Base-by-base conservation (phyloP, 345 rosid genomes). In the Orychophragmus violaceus region DNA sequence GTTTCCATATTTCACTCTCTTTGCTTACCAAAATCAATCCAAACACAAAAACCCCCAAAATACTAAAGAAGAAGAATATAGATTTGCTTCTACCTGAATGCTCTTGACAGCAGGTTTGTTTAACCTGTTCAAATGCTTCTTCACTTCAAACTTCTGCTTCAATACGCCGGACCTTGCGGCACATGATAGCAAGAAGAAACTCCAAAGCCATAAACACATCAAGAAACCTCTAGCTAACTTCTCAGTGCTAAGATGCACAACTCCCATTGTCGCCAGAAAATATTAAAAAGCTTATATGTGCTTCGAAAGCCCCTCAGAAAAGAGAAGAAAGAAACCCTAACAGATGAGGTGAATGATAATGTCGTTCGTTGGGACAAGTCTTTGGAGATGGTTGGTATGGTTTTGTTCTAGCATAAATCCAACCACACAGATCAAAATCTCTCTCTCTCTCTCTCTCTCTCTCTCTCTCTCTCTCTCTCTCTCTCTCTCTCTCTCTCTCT, bases 61-160 rank as follows among this genome's bases (percentile, higher is more conserved):
- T 30, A 19, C 4, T 1, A 8, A 29, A 29, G 6, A 51, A 28
- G n/a, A 8, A 63, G 23, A 50, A 24, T 18, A 30, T 24, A 63
- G 60, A 61, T 52, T 55, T 10, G 55, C 50, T n/a, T 24, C 19
- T 30, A 82, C 92, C 96, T 88, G 67, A 74, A 93, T 88, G 87
- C 79, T 85, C 56, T 90, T 84, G 37, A 85, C 84, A 49, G 91
- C 78, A 14, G 90, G 80, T 76, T 93, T 93, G 84, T 93, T 93
- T 78, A 93, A 70, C 50, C 96, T 89, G 29, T 87, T 84, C 86
- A 93, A 78, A 74, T 85, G 98, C 68, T 85, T 90, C 64, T 82
- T 81, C 27, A 90, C 91, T 70, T 86, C 82, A 42, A 90, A 78
- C 54, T 78, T 86, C 83, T 82, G 95, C 77, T 77, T 86, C 27